Conservation (phyloP, 495 filamentous ascomycete species). For the Penicillium dipodomyicola region DNA sequence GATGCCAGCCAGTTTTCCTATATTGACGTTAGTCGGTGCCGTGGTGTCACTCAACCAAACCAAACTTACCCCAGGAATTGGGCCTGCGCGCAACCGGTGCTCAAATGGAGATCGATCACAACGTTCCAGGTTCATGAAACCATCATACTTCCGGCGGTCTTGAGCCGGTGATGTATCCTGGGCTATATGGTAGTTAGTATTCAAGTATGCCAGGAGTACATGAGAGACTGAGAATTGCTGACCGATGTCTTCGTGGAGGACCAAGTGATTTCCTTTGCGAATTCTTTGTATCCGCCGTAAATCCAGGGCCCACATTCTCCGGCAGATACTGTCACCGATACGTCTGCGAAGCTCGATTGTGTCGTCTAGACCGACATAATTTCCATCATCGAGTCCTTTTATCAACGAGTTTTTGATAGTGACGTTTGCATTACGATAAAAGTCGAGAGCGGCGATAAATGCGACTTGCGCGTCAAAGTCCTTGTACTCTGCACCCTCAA, state of each 20-base stretch:
- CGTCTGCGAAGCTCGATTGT: constrained; percentile 40
- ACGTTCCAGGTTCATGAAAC: constrained; percentile 49
- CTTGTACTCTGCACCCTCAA: constrained; percentile 42
- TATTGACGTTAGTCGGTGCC: constrained; percentile 1
- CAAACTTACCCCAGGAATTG: constrained; percentile 39
- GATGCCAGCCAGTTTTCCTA: constrained; percentile 44
- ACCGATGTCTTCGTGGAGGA: constrained; percentile 41
- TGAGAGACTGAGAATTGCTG: constrained; percentile 8
- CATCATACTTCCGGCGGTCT: constrained; percentile 38
- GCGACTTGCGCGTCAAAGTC: constrained; percentile 45
- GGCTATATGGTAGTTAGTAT: constrained; percentile 24
- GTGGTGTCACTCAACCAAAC: neutral
- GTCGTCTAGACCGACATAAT: constrained; percentile 41
- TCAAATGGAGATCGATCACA: constrained; percentile 40
- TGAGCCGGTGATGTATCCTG: constrained; percentile 26
- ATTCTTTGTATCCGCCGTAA: constrained; percentile 41
- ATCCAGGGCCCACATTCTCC: constrained; percentile 43
- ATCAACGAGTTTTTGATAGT: constrained; percentile 34
- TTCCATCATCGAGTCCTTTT: constrained; percentile 38
- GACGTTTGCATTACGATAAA: constrained; percentile 38
- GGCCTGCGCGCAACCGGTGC: constrained; percentile 40
- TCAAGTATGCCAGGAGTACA: neutral
- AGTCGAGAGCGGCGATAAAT: constrained; percentile 42
- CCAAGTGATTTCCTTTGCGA: constrained; percentile 38
- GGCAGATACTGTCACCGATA: constrained; percentile 41